phyloP scores from a whole-genome alignment of 2,329 filamentous ascomycete species.

The Penicillium sp. region DNA sequence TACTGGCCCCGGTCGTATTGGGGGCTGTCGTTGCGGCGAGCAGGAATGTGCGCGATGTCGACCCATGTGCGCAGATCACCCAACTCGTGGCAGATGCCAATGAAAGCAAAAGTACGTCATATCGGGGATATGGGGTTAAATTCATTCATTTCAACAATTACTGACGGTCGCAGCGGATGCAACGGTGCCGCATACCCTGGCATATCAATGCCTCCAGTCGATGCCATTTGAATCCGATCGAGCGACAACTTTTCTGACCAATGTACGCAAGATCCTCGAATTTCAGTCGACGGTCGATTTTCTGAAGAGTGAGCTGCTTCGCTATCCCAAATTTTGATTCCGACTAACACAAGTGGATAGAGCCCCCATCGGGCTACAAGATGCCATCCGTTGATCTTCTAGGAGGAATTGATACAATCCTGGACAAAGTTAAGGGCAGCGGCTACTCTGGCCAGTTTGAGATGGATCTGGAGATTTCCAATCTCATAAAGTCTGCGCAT shows the following conservation, averaged over 20 bases:
- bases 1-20: constrained; percentile 18
- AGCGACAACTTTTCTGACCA: constrained; percentile 28
- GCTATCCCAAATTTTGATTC: background rate
- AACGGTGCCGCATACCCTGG: constrained; percentile 24
- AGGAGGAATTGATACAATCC: constrained; percentile 51
- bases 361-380: constrained; percentile 57
- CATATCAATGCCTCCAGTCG: constrained; percentile 30
- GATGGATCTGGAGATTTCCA: constrained; percentile 60
- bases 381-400: constrained; percentile 56
- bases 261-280: constrained; percentile 44
- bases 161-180: constrained; percentile 21
- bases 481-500: constrained; percentile 59
- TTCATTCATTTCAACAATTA: background rate
- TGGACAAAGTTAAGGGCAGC: constrained; percentile 45
- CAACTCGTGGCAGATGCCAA: constrained; percentile 21
- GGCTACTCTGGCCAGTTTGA: constrained; percentile 59
- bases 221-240: constrained; percentile 35
- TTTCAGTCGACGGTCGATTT: constrained; percentile 56
- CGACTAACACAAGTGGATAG: constrained; percentile 19
- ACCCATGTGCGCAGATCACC: constrained; percentile 28
- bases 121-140: background rate
- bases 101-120: constrained; percentile 19
- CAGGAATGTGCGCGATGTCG: constrained; percentile 17
- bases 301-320: constrained; percentile 41
- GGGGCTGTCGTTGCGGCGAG: constrained; percentile 15